phyloP scores from a whole-genome alignment of 108 stramenopile genomes.

The Cylindrotheca closterium region DNA sequence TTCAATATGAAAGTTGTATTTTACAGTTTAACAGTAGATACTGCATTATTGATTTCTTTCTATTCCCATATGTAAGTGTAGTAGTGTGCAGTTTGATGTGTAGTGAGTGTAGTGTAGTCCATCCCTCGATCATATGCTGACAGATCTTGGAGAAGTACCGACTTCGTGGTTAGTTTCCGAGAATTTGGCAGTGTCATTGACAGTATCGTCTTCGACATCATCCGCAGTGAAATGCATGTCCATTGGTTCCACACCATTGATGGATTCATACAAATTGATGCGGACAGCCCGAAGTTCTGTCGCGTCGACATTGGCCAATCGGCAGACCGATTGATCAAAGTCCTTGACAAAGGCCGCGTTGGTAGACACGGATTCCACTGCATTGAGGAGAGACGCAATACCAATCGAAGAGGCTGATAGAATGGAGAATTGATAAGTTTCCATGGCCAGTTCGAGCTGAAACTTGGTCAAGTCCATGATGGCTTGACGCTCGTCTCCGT shows the following conservation, averaged over 20 bases:
- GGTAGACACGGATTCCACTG: slow-evolving; percentile 17
- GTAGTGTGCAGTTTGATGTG: too few relatives aligned
- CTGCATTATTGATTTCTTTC: too few relatives aligned
- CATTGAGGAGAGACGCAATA: slow-evolving; percentile 35
- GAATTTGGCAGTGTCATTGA: too few relatives aligned
- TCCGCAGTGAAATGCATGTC: neutral
- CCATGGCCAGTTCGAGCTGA: slow-evolving; percentile 31
- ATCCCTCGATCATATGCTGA: slow-evolving; percentile 17
- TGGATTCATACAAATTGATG: slow-evolving; percentile 28
- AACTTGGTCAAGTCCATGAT: slow-evolving; percentile 31
- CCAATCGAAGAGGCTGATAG: slow-evolving; percentile 22
- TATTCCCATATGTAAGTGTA: too few relatives aligned
- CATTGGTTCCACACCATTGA: slow-evolving; percentile 26
- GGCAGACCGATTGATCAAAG: slow-evolving; percentile 11
- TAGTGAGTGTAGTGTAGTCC: too few relatives aligned
- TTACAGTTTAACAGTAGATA: too few relatives aligned
- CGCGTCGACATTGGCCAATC: slow-evolving; percentile 5
- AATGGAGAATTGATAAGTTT: slow-evolving; percentile 15
- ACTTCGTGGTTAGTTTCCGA: too few relatives aligned
- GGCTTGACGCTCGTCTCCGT: slow-evolving; percentile 6
- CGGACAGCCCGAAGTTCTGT: slow-evolving; percentile 12
- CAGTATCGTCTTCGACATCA: too few relatives aligned
- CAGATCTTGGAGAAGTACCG: slow-evolving; percentile 12
- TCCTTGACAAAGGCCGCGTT: slow-evolving; percentile 10
- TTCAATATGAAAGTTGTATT: too few relatives aligned